These are phyloP conservation scores for Alternaria rosae DNA, from an alignment of 2,329 filamentous ascomycete species.

Conservation along the genomic window DNA sequence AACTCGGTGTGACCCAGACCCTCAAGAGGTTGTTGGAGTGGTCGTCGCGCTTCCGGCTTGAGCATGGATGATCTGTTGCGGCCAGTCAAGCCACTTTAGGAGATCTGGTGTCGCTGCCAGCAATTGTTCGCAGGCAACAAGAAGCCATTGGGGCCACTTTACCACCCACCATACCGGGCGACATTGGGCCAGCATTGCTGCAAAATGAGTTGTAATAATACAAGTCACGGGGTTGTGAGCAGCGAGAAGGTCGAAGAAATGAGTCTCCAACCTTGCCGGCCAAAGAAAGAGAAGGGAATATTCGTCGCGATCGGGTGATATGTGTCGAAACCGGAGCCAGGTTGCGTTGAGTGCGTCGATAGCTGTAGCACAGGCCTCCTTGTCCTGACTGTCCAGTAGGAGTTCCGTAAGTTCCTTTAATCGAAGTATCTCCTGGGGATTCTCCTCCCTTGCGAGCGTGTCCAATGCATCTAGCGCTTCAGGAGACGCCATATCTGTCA, in stretches of 20 bases:
- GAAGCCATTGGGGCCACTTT: constrained; percentile 40
- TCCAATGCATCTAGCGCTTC: constrained; percentile 21
- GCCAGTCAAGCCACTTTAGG: constrained; percentile 39
- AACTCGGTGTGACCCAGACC: background rate
- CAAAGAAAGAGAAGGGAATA: constrained; percentile 35
- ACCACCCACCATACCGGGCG: constrained; percentile 38
- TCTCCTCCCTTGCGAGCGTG: constrained; percentile 19
- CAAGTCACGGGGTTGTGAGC: constrained; percentile 38
- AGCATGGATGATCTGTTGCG: constrained; percentile 24
- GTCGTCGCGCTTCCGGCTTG: constrained; percentile 5
- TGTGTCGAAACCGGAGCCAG: constrained; percentile 26
- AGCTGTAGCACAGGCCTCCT: constrained; percentile 29
- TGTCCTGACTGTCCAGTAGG: constrained; percentile 26
- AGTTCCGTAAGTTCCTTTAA: constrained; percentile 35
- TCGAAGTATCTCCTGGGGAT: constrained; percentile 28
- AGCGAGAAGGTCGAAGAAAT: constrained; percentile 35
- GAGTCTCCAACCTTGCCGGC: constrained; percentile 30
- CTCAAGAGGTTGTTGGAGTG: background rate
- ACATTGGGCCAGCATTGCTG: constrained; percentile 30
- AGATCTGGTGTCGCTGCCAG: constrained; percentile 37
- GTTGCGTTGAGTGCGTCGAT: constrained; percentile 33
- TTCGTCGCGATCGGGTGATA: constrained; percentile 30
- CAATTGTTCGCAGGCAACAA: constrained; percentile 30
- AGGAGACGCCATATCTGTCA: constrained; percentile 19
- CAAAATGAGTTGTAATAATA: constrained; percentile 39